Base-by-base conservation (phyloP, 495 filamentous ascomycete species). In the Penicillium simplicissimum region DNA sequence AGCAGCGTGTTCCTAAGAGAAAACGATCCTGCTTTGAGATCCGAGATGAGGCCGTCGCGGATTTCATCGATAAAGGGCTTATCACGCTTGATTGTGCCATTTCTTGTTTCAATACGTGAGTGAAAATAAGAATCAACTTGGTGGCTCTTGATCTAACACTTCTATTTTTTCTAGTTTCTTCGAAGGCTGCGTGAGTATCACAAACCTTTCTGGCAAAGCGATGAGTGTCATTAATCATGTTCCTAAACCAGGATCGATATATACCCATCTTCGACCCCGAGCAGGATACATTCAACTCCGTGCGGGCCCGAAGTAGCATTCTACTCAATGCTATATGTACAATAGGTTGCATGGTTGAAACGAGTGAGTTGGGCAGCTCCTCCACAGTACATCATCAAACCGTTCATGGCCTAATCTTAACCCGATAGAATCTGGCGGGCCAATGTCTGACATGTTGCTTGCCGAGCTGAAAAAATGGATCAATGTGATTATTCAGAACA, bases 291-390 rank as follows among this genome's bases (percentile, higher is more conserved):
- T 81, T 81, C 38, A 63, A 74, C 1, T 76, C 74, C 0, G 71
- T 82, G 14, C 68, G 78, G 17, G 59, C 58, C 35, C 65, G 79
- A 19, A 80, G 78, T 33, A 73, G 74, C 23, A 79, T 81, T 48
- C 64, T 82, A 0, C 69, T 82, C 28, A 79, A 83, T 64, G 74
- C 77, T 3, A 82, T 84, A 6, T 78, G 78, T 55, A 78, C 79
- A 5, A 75, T 81, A 45, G 82, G 82, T 8, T 78, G 76, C 61
- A 77, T 78, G 52, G 71, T 77, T 8, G 72, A 77, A 51, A 69
- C 64, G 15, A 76, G 76, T 69, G 67, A 54, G 51, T 19, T n/a
- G n/a, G n/a, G n/a, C 48, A 2, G 1, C 17, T 25, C 8, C 31
- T 31, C 13, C 25, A 25, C 23, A 25, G 23, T 38, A 4, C 8